Evolutionary conservation across 164 flowering plant genomes (phyloP).

Genomic region (Nelumbo lutea): DNA sequence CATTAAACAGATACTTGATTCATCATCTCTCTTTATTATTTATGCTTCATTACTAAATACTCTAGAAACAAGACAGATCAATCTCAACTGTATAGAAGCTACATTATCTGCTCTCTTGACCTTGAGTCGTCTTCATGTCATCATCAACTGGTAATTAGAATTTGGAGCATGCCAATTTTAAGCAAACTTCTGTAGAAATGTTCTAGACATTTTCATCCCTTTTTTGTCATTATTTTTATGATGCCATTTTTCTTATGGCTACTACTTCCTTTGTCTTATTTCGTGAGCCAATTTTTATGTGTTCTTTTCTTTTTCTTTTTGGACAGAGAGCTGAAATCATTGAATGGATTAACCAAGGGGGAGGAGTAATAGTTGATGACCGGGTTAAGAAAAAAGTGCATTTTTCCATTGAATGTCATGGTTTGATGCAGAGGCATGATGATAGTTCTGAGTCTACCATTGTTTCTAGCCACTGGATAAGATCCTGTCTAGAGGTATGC

Average conservation of each 20-base stretch:
- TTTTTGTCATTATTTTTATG: background rate
- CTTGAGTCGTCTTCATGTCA: background rate
- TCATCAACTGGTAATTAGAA: background rate
- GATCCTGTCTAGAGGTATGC: slow-evolving; percentile 75
- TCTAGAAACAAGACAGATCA: too few relatives aligned
- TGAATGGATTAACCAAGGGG: slow-evolving; percentile 83
- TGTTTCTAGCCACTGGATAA: slow-evolving; percentile 88
- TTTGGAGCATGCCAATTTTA: background rate
- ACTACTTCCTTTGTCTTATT: background rate
- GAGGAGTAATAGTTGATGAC: slow-evolving; percentile 59
- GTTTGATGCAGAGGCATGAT: slow-evolving; percentile 23
- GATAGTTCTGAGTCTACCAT: slow-evolving; percentile 26
- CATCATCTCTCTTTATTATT: too few relatives aligned
- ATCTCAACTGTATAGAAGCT: background rate
- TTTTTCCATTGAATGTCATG: slow-evolving; percentile 77
- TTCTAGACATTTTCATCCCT: background rate
- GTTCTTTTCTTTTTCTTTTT: slow-evolving; percentile 5
- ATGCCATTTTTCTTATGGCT: background rate
- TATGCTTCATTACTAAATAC: too few relatives aligned
- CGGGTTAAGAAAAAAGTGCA: slow-evolving; percentile 33
- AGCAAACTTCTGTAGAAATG: background rate
- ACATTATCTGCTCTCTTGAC: background rate
- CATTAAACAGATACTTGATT: too few relatives aligned
- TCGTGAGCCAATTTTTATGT: background rate
- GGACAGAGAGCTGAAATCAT: slow-evolving; percentile 77